Evolutionary conservation across 2,329 filamentous ascomycete species (phyloP).

Genomic region (Coniochaeta ligniaria): DNA sequence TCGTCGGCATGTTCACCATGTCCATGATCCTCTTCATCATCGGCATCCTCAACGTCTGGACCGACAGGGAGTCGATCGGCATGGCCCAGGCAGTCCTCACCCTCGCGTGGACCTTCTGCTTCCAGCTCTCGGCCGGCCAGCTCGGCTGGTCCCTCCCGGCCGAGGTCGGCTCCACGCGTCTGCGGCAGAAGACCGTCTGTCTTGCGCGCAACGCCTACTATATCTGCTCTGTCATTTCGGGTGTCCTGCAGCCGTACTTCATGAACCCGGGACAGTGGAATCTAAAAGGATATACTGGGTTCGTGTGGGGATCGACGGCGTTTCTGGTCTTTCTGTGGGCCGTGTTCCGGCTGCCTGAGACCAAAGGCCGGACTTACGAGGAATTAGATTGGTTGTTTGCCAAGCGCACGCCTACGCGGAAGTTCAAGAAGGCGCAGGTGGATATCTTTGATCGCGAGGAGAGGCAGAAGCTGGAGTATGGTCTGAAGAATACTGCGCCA

Average conservation of each 20-base stretch:
- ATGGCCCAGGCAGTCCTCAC: slow-evolving; percentile 7
- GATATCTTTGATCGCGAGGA: not conserved
- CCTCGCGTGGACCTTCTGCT: slow-evolving; percentile 12
- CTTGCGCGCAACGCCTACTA: slow-evolving; percentile 22
- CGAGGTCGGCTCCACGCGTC: slow-evolving; percentile 24
- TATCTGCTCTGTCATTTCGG: slow-evolving; percentile 14
- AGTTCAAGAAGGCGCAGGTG: not conserved
- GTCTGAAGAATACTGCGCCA: not conserved
- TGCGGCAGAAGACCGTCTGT: slow-evolving; percentile 24
- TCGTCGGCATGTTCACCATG: slow-evolving; percentile 10
- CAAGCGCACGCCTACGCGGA: not conserved
- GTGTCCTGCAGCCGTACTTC: slow-evolving; percentile 21
- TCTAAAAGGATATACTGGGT: slow-evolving; percentile 16
- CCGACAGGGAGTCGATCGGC: not conserved
- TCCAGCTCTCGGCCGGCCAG: slow-evolving; percentile 29
- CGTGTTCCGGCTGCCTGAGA: not conserved
- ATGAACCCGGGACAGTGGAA: slow-evolving; percentile 31
- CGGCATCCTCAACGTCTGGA: slow-evolving; percentile 12
- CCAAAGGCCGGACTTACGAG: not conserved
- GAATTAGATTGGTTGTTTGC: slow-evolving; percentile 1
- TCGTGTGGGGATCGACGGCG: not conserved
- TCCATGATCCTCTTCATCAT: slow-evolving; percentile 7
- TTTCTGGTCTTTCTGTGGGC: not conserved
- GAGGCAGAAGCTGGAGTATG: not conserved
- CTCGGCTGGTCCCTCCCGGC: slow-evolving; percentile 25